Conservation (phyloP, 345 rosid species). For the Dimocarpus longan region DNA sequence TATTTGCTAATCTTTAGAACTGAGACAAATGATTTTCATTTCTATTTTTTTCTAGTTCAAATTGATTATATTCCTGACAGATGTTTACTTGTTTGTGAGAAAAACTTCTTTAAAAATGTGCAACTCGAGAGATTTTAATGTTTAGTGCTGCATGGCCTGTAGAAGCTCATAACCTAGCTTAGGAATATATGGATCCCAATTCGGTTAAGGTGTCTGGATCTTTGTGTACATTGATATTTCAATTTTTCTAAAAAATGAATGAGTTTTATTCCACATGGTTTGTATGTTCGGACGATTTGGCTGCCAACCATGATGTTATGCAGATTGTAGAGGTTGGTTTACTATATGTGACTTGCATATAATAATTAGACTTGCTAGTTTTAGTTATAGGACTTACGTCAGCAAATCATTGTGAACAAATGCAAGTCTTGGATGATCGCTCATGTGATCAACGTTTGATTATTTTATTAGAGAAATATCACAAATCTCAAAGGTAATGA, state of each 20-base stretch:
- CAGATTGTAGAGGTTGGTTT: constrained; percentile 89
- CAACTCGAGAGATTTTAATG: constrained; percentile 97
- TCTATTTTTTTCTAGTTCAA: not conserved
- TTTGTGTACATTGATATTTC: constrained; percentile 16
- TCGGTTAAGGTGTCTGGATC: constrained; percentile 79
- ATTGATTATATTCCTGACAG: not conserved
- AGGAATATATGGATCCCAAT: constrained; percentile 92
- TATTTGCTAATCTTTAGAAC: no score
- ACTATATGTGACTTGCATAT: not conserved
- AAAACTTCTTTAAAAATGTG: constrained; percentile 14
- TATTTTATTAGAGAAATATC: constrained; percentile 84
- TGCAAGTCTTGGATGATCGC: constrained; percentile 80
- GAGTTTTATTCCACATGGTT: constrained; percentile 89
- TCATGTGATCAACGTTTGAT: constrained; percentile 70
- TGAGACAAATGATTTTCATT: not conserved
- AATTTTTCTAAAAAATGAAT: constrained; percentile 7
- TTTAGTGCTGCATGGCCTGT: constrained; percentile 98
- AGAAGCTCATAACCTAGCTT: constrained; percentile 81
- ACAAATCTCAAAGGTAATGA: no score
- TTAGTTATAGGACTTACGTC: not conserved
- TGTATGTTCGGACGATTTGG: constrained; percentile 91
- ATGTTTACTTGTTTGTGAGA: not conserved
- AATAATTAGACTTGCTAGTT: not conserved
- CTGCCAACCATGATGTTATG: constrained; percentile 99
- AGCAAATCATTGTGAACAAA: constrained; percentile 15